Conservation (phyloP, 331 rosid species). For the Erythrophleum ivorense region DNA sequence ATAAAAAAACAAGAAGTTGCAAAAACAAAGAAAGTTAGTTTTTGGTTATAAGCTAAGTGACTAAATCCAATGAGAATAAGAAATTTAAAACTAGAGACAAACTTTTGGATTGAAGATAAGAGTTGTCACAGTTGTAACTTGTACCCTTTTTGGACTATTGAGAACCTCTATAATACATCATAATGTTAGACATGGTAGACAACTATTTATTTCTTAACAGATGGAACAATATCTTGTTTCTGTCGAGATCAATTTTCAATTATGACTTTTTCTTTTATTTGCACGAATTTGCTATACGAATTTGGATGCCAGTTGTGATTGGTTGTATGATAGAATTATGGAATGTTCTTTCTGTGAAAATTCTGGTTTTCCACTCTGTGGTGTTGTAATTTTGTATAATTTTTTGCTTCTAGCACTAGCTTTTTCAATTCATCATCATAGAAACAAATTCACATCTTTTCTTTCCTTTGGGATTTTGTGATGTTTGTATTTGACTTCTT, state of each 20-base stretch:
- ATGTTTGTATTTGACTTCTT: background rate
- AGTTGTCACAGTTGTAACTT: background rate
- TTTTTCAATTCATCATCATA: background rate
- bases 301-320: conserved; percentile 1
- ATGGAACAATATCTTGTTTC: background rate
- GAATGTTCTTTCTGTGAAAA: background rate
- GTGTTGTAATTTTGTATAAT: background rate
- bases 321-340: background rate
- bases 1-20: too few species aligned
- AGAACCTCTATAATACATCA: too few species aligned
- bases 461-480: background rate
- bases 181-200: background rate
- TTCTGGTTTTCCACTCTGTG: conserved; percentile 3
- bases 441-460: background rate
- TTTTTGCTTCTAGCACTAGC: background rate
- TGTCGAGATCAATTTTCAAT: background rate
- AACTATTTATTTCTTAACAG: background rate
- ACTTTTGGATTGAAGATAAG: too few species aligned
- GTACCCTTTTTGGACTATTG: too few species aligned
- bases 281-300: background rate
- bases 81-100: background rate
- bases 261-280: conserved; percentile 1
- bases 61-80: too few species aligned
- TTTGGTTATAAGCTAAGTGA: too few species aligned
- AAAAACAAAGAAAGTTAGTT: too few species aligned